Percentiles rank a stretch among this genome's conserved stretches.
These are phyloP conservation scores for Boechera stricta DNA, from an alignment of 345 rosid genomes.

Conservation along the genomic window DNA sequence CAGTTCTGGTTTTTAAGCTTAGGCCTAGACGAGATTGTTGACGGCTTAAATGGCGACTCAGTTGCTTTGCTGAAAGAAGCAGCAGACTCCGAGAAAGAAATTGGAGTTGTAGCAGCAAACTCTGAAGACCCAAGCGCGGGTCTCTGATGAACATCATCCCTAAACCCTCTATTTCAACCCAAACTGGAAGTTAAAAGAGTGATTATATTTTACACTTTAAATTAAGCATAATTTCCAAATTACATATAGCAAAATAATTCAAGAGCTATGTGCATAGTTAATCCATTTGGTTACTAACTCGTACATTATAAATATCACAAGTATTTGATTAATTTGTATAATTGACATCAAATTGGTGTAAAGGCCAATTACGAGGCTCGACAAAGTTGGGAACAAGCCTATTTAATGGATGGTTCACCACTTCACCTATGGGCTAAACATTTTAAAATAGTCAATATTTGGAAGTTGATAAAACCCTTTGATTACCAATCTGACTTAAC, in stretches of 20 bases:
- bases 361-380: no score
- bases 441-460: no score
- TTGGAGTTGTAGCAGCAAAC: slow-evolving; percentile 71
- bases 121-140: slow-evolving; percentile 74
- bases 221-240: not conserved
- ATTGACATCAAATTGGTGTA: no score
- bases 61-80: slow-evolving; percentile 53
- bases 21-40: slow-evolving; percentile 57
- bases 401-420: no score
- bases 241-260: not conserved
- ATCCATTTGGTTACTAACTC: no score
- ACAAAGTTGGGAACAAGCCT: no score
- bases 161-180: slow-evolving; percentile 7
- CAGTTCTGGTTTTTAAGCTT: no score
- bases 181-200: not conserved
- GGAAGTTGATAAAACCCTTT: no score
- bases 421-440: no score
- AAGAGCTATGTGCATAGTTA: not conserved
- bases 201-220: not conserved
- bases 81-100: slow-evolving; percentile 40
- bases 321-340: no score
- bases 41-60: slow-evolving; percentile 60
- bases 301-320: no score
- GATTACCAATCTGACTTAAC: no score
- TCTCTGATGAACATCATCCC: slow-evolving; percentile 35